Conservation (phyloP, 2,329 filamentous ascomycete genomes). For the Sodiomyces alkalinus region DNA sequence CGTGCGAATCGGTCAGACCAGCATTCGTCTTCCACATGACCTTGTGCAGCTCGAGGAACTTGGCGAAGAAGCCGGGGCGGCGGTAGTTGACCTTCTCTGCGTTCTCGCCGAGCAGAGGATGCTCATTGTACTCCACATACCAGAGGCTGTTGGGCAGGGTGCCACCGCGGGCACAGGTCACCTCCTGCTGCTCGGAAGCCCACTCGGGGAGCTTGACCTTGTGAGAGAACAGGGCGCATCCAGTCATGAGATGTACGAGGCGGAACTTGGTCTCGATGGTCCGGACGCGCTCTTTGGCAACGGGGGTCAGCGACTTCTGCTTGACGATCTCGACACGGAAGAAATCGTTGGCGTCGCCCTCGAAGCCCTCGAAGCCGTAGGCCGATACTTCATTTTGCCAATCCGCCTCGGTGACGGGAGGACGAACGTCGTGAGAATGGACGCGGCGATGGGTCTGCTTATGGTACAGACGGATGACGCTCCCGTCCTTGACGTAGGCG, state of each 20-base stretch:
- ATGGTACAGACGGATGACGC: slow-evolving; percentile 74
- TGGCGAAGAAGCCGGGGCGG: slow-evolving; percentile 88
- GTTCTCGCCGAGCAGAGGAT: slow-evolving; percentile 57
- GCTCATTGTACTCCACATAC: slow-evolving; percentile 87
- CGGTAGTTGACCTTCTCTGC: slow-evolving; percentile 94
- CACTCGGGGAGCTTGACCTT: slow-evolving; percentile 98
- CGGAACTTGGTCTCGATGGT: slow-evolving; percentile 97
- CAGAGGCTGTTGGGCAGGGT: slow-evolving; percentile 93
- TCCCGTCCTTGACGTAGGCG: slow-evolving; percentile 61
- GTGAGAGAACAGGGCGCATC: slow-evolving; percentile 91
- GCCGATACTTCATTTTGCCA: slow-evolving; percentile 96
- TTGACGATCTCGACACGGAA: slow-evolving; percentile 94
- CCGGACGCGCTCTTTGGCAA: slow-evolving; percentile 71
- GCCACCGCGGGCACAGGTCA: slow-evolving; percentile 87
- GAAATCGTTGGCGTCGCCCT: slow-evolving; percentile 89
- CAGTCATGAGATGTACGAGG: slow-evolving; percentile 91
- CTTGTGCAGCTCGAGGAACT: slow-evolving; percentile 92
- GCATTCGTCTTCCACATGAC: slow-evolving; percentile 99
- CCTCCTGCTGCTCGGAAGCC: slow-evolving; percentile 96
- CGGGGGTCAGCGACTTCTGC: slow-evolving; percentile 62
- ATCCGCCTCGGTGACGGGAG: slow-evolving; percentile 71
- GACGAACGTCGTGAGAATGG: slow-evolving; percentile 88
- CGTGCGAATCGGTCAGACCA: slow-evolving; percentile 87
- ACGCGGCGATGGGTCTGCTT: slow-evolving; percentile 69
- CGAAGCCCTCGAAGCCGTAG: slow-evolving; percentile 93